Percentiles rank a stretch among this genome's conserved stretches.
These are phyloP conservation scores for Solanum infundibuliforme DNA, from an alignment of 257 asterid genomes.

Conservation along the genomic window DNA sequence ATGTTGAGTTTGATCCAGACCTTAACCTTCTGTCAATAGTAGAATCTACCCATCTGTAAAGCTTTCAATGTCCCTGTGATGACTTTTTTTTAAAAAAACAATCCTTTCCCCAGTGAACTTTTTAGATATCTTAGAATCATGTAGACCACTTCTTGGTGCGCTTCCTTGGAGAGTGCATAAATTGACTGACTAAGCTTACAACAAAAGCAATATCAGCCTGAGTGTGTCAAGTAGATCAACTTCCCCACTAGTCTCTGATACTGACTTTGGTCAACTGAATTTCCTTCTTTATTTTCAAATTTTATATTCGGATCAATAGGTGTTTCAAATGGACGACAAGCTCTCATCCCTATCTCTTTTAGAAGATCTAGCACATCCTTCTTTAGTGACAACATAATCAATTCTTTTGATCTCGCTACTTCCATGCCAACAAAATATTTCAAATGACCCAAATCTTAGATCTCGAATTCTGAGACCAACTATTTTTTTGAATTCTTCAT, in stretches of 20 bases:
- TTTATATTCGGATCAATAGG: neutral
- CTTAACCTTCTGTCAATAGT: neutral
- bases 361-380: neutral
- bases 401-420: neutral
- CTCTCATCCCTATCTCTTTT: neutral
- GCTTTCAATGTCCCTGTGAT: neutral
- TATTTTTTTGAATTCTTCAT: neutral
- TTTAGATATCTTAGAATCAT: neutral
- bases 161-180: neutral
- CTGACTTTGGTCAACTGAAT: neutral
- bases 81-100: neutral
- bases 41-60: neutral
- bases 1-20: neutral
- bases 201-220: neutral
- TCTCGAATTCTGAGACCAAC: neutral
- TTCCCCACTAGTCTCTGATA: neutral
- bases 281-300: neutral
- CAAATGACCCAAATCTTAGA: neutral
- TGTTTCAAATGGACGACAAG: neutral
- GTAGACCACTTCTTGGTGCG: neutral
- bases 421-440: neutral
- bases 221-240: neutral
- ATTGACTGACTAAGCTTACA: neutral
- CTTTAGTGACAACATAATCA: neutral
- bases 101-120: neutral